Evolutionary conservation across 371 early-diverging fungal species (phyloP).

Genomic region (Apophysomyces trapeziformis): DNA sequence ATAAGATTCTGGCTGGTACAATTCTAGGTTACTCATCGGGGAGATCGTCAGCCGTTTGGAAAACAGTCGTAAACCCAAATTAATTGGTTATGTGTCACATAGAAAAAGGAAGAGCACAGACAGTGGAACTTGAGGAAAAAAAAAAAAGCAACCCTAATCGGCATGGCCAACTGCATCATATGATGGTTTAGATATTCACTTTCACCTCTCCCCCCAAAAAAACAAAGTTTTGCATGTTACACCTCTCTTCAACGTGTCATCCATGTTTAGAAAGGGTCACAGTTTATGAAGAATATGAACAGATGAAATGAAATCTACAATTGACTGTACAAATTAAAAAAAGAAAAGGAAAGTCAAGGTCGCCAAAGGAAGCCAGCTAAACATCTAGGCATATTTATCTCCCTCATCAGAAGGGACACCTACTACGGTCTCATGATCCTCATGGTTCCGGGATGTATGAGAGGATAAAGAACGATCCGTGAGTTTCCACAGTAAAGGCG

Average conservation of each 20-base stretch:
- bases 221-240: not conserved
- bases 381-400: constrained; percentile 27
- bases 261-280: constrained; percentile 3
- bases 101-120: not conserved
- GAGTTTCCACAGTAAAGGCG: constrained; percentile 58
- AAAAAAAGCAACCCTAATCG: too few relatives aligned
- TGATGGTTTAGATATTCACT: not conserved
- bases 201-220: not conserved
- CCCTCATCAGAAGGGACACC: constrained; percentile 23
- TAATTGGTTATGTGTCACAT: constrained; percentile 3
- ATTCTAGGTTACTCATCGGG: not conserved
- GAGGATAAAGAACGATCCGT: constrained; percentile 22
- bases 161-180: not conserved
- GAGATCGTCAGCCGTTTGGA: not conserved
- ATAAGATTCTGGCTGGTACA: not conserved
- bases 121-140: not conserved
- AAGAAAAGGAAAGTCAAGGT: not conserved
- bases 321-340: not conserved
- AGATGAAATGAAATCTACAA: not conserved
- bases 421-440: constrained; percentile 18
- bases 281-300: constrained; percentile 3
- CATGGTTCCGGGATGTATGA: constrained; percentile 15
- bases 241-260: not conserved
- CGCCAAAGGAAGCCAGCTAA: constrained; percentile 2
- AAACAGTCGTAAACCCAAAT: not conserved